Conservation (phyloP, 2,329 filamentous ascomycete species). For the Lojkania enalia region DNA sequence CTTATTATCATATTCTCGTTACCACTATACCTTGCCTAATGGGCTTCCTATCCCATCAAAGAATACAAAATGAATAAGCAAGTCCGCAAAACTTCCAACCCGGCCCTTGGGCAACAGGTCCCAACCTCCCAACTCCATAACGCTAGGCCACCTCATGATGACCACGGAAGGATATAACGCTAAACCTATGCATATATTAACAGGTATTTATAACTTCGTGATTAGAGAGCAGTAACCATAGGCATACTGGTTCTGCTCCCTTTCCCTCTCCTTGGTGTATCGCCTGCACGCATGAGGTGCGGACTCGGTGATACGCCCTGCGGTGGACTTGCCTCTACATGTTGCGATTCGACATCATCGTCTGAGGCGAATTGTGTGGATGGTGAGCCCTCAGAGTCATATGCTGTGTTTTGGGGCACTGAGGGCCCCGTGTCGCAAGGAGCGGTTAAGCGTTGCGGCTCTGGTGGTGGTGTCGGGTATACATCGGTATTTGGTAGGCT, state of each 20-base stretch:
- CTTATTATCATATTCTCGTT: too few relatives aligned
- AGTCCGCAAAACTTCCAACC: too few relatives aligned
- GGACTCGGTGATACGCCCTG: not conserved
- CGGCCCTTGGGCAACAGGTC: too few relatives aligned
- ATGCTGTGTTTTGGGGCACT: not conserved
- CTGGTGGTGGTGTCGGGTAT: constrained; percentile 17
- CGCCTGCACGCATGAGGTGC: not conserved
- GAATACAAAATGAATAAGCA: too few relatives aligned
- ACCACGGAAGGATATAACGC: too few relatives aligned
- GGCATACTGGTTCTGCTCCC: not conserved
- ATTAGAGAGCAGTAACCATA: not conserved
- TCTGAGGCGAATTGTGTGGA: constrained; percentile 31
- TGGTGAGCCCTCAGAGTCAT: constrained; percentile 25
- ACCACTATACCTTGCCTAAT: too few relatives aligned
- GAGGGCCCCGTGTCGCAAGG: not conserved
- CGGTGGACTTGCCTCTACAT: not conserved
- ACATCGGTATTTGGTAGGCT: not conserved
- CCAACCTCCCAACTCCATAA: too few relatives aligned
- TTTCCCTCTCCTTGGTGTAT: not conserved
- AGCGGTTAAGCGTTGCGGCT: not conserved
- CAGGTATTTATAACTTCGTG: too few relatives aligned
- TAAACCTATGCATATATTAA: too few relatives aligned
- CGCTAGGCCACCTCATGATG: too few relatives aligned
- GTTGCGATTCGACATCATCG: constrained; percentile 18
- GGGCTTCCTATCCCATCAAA: too few relatives aligned